Base-by-base conservation (phyloP, 345 rosid genomes). In the Carallia pectinifolia region DNA sequence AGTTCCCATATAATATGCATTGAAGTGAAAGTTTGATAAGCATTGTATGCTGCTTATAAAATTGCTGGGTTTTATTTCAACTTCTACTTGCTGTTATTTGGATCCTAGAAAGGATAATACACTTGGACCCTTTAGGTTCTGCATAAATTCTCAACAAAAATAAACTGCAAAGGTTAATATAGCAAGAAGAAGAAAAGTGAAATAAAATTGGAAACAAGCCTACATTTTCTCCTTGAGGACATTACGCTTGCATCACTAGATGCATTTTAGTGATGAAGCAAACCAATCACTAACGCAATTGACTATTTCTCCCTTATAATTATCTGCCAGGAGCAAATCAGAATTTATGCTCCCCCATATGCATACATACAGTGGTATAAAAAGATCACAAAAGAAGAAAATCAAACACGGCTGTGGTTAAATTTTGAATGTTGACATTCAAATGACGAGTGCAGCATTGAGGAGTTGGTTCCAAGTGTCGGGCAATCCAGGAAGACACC, bases 391-490 rank as follows among this genome's bases (percentile, higher is more conserved):
- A 27, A 6, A 70, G 31, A 58, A 30, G 13, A 53, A 34, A 6
- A 65, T 12, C 19, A 58, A 31, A 7, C 58, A 29, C 33, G 29
- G 47, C 4, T 29, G 6, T n/a, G 59, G 15, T 19, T n/a, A 0
- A 31, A n/a, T 29, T 39, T 36, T 59, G 27, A 2, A 27, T 61
- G 68, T 60, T 38, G 65, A 47, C 16, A 65, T 63, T 90, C 84
- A 90, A 83, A 80, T 77, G 15, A 76, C 65, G 10, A 91, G 86
- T 77, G 95, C 93, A 74, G 91, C 97, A 74, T 91, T 89, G n/a
- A 93, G 81, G 69, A 93, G 98, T 69, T 93, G 97, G 80, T 91
- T 93, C 98, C 98, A 93, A 23, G 89, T 89, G 80, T 93, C 98
- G 0, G 98, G 98, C 81, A 93, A 74, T 53, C 98, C 96, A 23